Evolutionary conservation across 2,329 filamentous ascomycete species (phyloP), one percentile per base, ranked within the genome.

Genomic region (Colletotrichum sp.): DNA sequence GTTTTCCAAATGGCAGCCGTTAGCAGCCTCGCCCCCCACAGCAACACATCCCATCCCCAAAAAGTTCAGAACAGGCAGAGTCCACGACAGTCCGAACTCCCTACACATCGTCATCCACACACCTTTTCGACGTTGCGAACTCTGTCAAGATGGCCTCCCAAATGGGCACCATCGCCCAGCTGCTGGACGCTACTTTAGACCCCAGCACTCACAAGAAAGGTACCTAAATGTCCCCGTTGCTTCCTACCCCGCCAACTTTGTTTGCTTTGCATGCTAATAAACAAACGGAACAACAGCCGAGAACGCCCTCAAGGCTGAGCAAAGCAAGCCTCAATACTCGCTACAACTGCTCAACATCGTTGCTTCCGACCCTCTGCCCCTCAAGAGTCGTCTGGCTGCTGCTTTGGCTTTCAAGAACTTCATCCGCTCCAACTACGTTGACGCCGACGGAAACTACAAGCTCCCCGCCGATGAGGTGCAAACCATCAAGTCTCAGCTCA

Each of bases 331-430:
- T 10, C 94, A 94, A 82, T 99, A 98, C 88, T 98, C 96, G 18
- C 90, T 99, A 67, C 90, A 91, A 71, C 92, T 99, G 71, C 94
- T 99, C 68, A 96, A 96, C 81, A 98, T 99, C 82, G 95, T 98
- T 81, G 95, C 94, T 78, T 92, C 94, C 79, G 91, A 93, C 73
- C 88, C 90, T 57, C 91, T 94, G 78, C 93, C 95, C 55, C 86
- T 90, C 78, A 96, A 95, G 81, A 97, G 95, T 77, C 93, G 97
- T 77, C 92, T 99, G 57, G 92, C 96, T 8, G 95, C 94, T 81
- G 95, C 97, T 32, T 90, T 99, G 76, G 97, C 95, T 88, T 99
- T 99, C 91, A 99, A 99, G 87, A 99, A 99, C 88, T 98, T 98
- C 85, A 96, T 99, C 82, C 94, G 94, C 85, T 92, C 94, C 83